Base-by-base conservation (phyloP, 2,329 filamentous ascomycete species). In the Clonostachys solani region DNA sequence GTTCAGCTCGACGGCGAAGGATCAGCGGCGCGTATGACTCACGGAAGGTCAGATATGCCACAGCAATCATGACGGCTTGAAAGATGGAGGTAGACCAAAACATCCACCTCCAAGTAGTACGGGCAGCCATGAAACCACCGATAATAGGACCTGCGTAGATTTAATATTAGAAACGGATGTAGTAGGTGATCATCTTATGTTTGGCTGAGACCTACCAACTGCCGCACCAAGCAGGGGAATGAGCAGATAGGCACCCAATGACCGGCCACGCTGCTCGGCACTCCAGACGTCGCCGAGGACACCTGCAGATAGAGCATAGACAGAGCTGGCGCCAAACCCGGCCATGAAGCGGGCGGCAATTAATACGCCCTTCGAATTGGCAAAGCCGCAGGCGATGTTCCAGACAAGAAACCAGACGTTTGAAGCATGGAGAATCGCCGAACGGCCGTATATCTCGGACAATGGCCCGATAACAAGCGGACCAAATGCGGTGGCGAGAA, bases 341-440 rank as follows among this genome's bases (percentile, higher is more conserved):
- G 73, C 65, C 1, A 79, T 51, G 40, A 78, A 72, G 0, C 75
- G 63, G 12, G 68, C 64, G 0, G 64, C 67, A 12, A 78, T 71
- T 4, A 79, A 56, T 7, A 67, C 42, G 6, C 62, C 59, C 45
- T 72, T 66, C 4, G 63, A 60, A 2, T 52, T 59, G 5, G 73
- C 59, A 45, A 71, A 69, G 4, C 71, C 66, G 48, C 72, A 75
- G 3, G 64, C 60, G 8, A 77, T 50, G 51, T 75, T 75, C 68
- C 75, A 77, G 37, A 69, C 48, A 3, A 80, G 56, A 55, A 80
- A 79, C 65, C 73, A 68, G 2, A 75, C 35, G 48, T 74, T 80
- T 2, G 69, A 68, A 0, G 55, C 45, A 38, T 75, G 72, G 6
- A 74, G 57, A 10, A 78, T 56, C 0, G 52, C 51, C 43, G 65